Conservation (phyloP, 2,329 filamentous ascomycete species). For the Westerdykella aurantiaca region DNA sequence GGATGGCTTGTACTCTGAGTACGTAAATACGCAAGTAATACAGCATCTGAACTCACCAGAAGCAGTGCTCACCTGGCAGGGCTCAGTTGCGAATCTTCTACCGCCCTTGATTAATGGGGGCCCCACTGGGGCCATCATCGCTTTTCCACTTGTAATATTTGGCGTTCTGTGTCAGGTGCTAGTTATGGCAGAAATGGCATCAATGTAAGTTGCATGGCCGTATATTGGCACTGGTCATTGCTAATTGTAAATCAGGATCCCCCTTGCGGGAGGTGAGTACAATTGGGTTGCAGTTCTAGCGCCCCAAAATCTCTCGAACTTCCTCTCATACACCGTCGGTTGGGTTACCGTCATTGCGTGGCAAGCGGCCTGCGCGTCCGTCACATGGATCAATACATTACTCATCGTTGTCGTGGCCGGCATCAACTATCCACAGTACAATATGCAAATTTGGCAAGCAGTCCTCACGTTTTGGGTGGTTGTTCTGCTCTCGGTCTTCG, state of each 20-base stretch:
- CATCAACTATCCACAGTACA: constrained; percentile 10
- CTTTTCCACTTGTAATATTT: constrained; percentile 9
- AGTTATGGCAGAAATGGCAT: constrained; percentile 13
- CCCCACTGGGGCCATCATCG: constrained; percentile 9
- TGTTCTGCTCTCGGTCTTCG: constrained; percentile 23
- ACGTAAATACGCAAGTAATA: neutral
- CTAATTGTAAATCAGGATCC: constrained; percentile 15
- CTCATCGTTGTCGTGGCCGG: constrained; percentile 6
- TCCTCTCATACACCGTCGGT: constrained; percentile 9
- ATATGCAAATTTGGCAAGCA: constrained; percentile 40
- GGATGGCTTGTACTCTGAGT: constrained; percentile 5
- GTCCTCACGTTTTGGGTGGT: constrained; percentile 42
- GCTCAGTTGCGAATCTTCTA: constrained; percentile 4
- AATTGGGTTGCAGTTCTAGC: constrained; percentile 54
- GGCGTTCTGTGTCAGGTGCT: constrained; percentile 9
- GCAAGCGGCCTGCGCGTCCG: constrained; percentile 8
- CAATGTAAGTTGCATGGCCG: constrained; percentile 6
- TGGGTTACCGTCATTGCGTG: constrained; percentile 13
- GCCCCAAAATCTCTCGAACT: constrained; percentile 32
- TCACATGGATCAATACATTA: constrained; percentile 3
- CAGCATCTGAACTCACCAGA: neutral
- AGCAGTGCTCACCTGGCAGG: constrained; percentile 6
- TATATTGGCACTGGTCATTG: neutral
- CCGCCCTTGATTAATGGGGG: constrained; percentile 9
- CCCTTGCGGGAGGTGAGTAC: constrained; percentile 54